Percentiles rank a stretch among this genome's conserved stretches.
phyloP scores from a whole-genome alignment of 768 basidiomycete genomes.

The Russula griseocarnosa region DNA sequence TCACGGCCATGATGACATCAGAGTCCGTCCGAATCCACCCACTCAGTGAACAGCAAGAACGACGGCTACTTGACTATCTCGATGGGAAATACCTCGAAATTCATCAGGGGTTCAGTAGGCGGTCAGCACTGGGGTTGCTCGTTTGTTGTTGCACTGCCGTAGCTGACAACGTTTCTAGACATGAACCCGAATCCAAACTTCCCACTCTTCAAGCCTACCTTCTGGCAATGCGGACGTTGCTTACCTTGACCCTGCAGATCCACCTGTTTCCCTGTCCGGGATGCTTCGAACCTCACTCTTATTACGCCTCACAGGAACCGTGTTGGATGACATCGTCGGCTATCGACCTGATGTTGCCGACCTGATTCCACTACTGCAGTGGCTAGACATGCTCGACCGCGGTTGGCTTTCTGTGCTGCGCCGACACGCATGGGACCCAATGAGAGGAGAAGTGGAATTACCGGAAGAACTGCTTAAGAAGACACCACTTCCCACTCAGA shows the following conservation, averaged over 20 bases:
- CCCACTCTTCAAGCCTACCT: conserved; percentile 61
- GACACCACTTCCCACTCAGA: conserved; percentile 53
- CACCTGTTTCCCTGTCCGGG: conserved; percentile 67
- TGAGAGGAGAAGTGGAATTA: conserved; percentile 39
- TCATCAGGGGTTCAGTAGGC: conserved; percentile 69
- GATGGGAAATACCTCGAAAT: conserved; percentile 63
- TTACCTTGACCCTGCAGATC: conserved; percentile 65
- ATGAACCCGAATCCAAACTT: conserved; percentile 46
- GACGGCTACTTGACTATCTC: conserved; percentile 57
- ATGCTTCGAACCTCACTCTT: conserved; percentile 61
- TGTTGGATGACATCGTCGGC: conserved; percentile 55
- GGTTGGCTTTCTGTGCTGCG: conserved; percentile 68
- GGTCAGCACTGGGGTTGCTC: conserved; percentile 42
- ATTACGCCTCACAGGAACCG: conserved; percentile 69
- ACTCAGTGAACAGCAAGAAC: conserved; percentile 47
- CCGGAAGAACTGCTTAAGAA: conserved; percentile 40
- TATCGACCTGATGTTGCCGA: conserved; percentile 48
- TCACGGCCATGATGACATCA: conserved; percentile 14
- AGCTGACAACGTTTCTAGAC: conserved; percentile 31
- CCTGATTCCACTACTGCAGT: conserved; percentile 56
- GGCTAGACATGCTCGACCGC: conserved; percentile 68
- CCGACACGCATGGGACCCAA: conserved; percentile 63
- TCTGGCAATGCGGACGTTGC: conserved; percentile 49
- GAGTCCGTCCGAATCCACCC: conserved; percentile 7
- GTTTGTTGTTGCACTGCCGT: not conserved